Evolutionary conservation across 1,284 basidiomycete species (phyloP), one percentile per base, ranked within the genome.

Genomic region (Rhizoctonia solani): DNA sequence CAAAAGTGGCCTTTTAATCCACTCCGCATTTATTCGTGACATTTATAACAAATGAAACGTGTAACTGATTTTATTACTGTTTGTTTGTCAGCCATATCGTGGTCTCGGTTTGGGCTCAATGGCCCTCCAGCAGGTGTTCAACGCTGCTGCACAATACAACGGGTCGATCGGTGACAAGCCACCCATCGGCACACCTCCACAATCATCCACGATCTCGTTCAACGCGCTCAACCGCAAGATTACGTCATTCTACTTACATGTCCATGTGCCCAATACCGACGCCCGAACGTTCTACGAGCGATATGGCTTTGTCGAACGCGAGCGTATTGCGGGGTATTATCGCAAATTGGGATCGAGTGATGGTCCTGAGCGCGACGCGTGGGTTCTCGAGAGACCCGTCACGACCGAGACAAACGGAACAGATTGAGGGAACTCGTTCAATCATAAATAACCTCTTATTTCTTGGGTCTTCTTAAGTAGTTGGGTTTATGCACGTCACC

Each of bases 61-160:
- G n/a, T n/a, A n/a, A 61, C 56, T 61, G 25, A 61, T 32, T 16
- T 52, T 4, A 25, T 50, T 4, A 21, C 46, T 41, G 44, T 50
- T 42, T 75, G n/a, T n/a, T n/a, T n/a, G n/a, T n/a, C n/a, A 92
- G 90, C 89, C 90, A 27, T 93, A 93, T 77, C 86, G 90, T 56
- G 87, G 86, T 49, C 81, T 87, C 71, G 82, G 82, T 63, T 75
- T 92, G 67, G 90, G 90, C 52, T 88, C 89, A 19, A 79, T 86
- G 74, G 83, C 81, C 71, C 79, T 93, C 55, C 76, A 89, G 73
- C 80, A 83, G 59, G 79, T 93, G 71, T 76, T 91, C 61, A 76
- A 81, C 50, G 83, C 88, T 19, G 89, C 89, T 21, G 76, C 81
- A 8, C 46, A 50, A 19, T 63, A 66, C 29, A 55, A 53, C 23